Conservation (phyloP, 23 red algal genomes). For the Gracilariopsis chorda region DNA sequence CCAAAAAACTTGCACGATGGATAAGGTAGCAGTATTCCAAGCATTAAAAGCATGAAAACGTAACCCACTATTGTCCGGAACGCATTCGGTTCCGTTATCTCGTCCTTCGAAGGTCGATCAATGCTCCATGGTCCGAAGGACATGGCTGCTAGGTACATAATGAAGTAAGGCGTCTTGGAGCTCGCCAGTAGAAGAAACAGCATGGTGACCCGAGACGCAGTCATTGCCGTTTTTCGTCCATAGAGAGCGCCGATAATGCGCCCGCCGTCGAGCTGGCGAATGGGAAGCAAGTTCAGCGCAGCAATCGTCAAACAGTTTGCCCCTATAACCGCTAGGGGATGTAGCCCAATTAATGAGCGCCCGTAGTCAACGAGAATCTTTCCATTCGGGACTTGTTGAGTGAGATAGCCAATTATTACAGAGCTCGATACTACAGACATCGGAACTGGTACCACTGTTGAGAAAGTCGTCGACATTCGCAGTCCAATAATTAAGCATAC, state of each 20-base stretch:
- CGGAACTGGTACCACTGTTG: slow-evolving; percentile 8
- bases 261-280: slow-evolving; percentile 83
- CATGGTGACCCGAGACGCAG: slow-evolving; percentile 69
- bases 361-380: slow-evolving; percentile 37
- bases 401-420: slow-evolving; percentile 42
- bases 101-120: slow-evolving; percentile 80
- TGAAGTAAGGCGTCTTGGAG: slow-evolving; percentile 46
- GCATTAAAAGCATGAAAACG: slow-evolving; percentile 80
- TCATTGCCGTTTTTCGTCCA: slow-evolving; percentile 66
- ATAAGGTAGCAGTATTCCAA: slow-evolving; percentile 63
- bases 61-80: slow-evolving; percentile 60
- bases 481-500: slow-evolving; percentile 68
- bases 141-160: slow-evolving; percentile 68
- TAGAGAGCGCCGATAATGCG: slow-evolving; percentile 75
- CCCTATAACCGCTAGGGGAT: slow-evolving; percentile 77
- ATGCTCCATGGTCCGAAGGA: slow-evolving; percentile 81
- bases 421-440: slow-evolving; percentile 44
- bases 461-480: slow-evolving; percentile 37
- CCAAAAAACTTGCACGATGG: slow-evolving; percentile 56
- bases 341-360: slow-evolving; percentile 56
- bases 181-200: slow-evolving; percentile 67
- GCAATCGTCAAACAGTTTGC: slow-evolving; percentile 68
- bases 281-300: slow-evolving; percentile 77
- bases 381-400: slow-evolving; percentile 23
- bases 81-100: slow-evolving; percentile 78